Evolutionary conservation across 495 filamentous ascomycete genomes (phyloP).

Genomic region (Hyaloscypha variabilis): DNA sequence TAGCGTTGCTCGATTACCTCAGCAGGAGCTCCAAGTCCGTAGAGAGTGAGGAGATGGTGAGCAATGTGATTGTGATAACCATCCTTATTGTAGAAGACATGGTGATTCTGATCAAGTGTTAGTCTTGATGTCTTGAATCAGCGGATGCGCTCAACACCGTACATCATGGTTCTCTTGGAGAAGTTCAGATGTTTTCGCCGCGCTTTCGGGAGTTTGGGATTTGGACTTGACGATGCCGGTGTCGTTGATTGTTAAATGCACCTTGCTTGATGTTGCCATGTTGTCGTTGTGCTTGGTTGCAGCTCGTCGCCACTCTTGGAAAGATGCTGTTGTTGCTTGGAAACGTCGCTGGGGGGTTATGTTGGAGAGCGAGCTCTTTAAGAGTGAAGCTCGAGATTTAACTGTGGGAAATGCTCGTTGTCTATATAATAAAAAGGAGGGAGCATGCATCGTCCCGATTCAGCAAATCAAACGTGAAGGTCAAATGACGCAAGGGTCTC

Average conservation of each 20-base stretch:
- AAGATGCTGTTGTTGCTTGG: conserved; percentile 11
- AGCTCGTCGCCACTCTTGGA: conserved; percentile 21
- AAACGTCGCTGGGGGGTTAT: neutral
- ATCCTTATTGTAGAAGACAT: conserved; percentile 74
- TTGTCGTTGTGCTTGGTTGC: conserved; percentile 25
- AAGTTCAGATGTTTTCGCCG: conserved; percentile 61
- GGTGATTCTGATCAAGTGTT: conserved; percentile 51
- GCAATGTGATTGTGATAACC: conserved; percentile 75
- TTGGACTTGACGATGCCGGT: conserved; percentile 56
- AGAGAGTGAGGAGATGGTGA: conserved; percentile 76
- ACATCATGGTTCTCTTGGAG: conserved; percentile 74
- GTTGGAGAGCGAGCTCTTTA: neutral
- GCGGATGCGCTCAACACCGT: neutral
- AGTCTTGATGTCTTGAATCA: neutral
- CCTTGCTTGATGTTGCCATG: conserved; percentile 68
- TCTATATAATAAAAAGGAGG: neutral
- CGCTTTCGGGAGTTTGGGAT: conserved; percentile 56
- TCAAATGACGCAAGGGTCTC: neutral
- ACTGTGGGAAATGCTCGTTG: neutral
- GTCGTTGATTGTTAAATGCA: conserved; percentile 59
- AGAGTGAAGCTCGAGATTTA: neutral
- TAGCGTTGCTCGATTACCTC: conserved; percentile 60
- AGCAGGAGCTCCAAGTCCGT: conserved; percentile 68
- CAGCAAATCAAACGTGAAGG: neutral
- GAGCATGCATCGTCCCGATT: neutral